These are phyloP conservation scores for Parsonsia alboflavescens DNA, from an alignment of 257 asterid species.

Conservation along the genomic window DNA sequence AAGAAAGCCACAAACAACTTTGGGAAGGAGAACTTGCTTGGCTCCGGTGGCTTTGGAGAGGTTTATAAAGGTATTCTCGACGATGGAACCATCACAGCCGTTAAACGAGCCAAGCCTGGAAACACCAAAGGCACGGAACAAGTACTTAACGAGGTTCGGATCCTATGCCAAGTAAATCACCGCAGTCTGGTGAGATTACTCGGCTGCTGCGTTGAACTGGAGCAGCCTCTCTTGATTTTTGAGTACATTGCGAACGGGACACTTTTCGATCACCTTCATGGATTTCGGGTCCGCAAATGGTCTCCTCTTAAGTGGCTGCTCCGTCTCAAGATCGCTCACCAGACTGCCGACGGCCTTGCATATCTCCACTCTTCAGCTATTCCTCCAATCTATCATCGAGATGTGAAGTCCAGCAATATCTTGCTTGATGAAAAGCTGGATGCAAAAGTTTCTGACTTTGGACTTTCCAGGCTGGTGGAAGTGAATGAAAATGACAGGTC, in stretches of 20 bases:
- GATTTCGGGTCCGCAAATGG: slow-evolving; percentile 14
- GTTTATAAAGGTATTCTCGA: slow-evolving; percentile 54
- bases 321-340: slow-evolving; percentile 42
- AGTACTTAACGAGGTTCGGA: slow-evolving; percentile 54
- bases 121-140: slow-evolving; percentile 46
- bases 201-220: slow-evolving; percentile 60
- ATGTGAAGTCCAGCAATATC: slow-evolving; percentile 53
- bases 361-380: slow-evolving; percentile 52
- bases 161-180: slow-evolving; percentile 58
- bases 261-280: slow-evolving; percentile 50
- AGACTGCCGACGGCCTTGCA: slow-evolving; percentile 44
- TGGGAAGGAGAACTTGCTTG: slow-evolving; percentile 40
- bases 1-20: slow-evolving; percentile 50
- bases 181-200: slow-evolving; percentile 43
- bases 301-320: slow-evolving; percentile 40
- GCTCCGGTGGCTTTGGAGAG: slow-evolving; percentile 61
- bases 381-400: slow-evolving; percentile 57
- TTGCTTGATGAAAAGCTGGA: slow-evolving; percentile 46
- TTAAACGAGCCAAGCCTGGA: slow-evolving; percentile 54
- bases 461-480: slow-evolving; percentile 48
- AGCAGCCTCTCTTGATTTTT: slow-evolving; percentile 45
- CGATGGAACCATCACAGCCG: slow-evolving; percentile 44
- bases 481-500: slow-evolving; percentile 40
- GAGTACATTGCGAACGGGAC: slow-evolving; percentile 50
- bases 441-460: slow-evolving; percentile 56